Base-by-base conservation (phyloP, 805 yeast species). In the Phaffomyces antillensis region DNA sequence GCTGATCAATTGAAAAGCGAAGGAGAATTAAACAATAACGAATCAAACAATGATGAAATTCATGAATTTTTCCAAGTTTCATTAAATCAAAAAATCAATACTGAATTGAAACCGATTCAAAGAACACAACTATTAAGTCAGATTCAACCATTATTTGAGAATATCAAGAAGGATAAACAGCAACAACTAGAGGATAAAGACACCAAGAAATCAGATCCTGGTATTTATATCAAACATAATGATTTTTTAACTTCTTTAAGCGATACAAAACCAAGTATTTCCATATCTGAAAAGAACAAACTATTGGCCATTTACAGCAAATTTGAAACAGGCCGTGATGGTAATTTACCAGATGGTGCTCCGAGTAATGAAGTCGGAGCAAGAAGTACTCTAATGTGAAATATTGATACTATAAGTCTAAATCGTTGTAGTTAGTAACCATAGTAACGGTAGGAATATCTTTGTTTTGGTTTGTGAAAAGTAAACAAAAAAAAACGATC, bases 261-360 rank as follows among this genome's bases (percentile, higher is more conserved):
- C 20, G 95, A 86, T 44, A 88, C 97, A 1, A 87, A 86, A 52
- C 87, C 96, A n/a, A 86, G 96, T 39, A 88, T 91, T 26, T 89
- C 97, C 0, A 62, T 67, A 0, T 74, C 79, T 17, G 98, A 91
- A 56, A 72, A 75, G 48, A 52, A 53, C 8, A 86, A 88, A 55
- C 72, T 91, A 40, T 62, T 68, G 23, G 64, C 60, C 0, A 82
- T 91, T 31, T 91, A 91, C 59, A 59, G 68, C 18, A 81, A 83
- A 57, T 93, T 91, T 58, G 76, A 82, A 6, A 74, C 80, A 36
- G 88, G 79, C 15, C 66, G 97, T 38, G 90, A 85, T 45, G 96
- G 96, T 0, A 81, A 83, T 46, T 79, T 91, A 87, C 96, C 95
- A 1, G 81, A 79, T 51, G 97, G 96, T 0, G 74, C 80, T 31